Percentiles rank a stretch among this genome's conserved stretches.
Conservation (phyloP, 2,329 filamentous ascomycete species). For the Sarocladiaceae sp. region DNA sequence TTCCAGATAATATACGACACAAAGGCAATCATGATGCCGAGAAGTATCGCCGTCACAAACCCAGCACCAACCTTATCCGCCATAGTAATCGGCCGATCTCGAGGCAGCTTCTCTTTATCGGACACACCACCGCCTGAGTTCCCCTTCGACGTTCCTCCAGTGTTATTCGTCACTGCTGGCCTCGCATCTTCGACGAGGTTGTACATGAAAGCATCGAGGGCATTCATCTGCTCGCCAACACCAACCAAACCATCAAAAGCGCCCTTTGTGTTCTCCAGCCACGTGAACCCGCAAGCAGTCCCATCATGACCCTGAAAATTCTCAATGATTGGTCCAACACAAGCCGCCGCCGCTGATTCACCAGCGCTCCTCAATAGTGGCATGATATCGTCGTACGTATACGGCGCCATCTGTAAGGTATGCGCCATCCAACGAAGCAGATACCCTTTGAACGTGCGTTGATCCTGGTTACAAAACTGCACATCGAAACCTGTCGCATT, state of each 20-base stretch:
- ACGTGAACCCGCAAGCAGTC: slow-evolving; percentile 64
- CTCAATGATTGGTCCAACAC: slow-evolving; percentile 33
- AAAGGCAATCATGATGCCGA: slow-evolving; percentile 20
- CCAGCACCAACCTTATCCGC: slow-evolving; percentile 53
- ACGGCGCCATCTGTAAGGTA: slow-evolving; percentile 52
- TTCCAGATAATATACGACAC: background rate
- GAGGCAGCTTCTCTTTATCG: slow-evolving; percentile 23
- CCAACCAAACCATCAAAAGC: slow-evolving; percentile 57
- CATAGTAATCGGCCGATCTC: slow-evolving; percentile 33
- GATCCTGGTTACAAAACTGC: slow-evolving; percentile 66
- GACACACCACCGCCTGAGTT: slow-evolving; percentile 41
- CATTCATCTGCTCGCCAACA: slow-evolving; percentile 68
- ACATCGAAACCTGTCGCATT: too few species aligned
- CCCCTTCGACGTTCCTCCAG: slow-evolving; percentile 57
- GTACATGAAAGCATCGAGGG: slow-evolving; percentile 59
- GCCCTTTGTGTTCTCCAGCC: slow-evolving; percentile 37
- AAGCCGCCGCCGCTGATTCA: slow-evolving; percentile 45
- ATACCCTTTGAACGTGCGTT: slow-evolving; percentile 74
- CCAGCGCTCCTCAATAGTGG: slow-evolving; percentile 48
- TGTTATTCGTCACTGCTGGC: slow-evolving; percentile 45
- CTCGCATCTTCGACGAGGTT: slow-evolving; percentile 43
- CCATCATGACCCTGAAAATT: slow-evolving; percentile 47
- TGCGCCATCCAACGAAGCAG: slow-evolving; percentile 62
- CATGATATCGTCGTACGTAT: slow-evolving; percentile 44
- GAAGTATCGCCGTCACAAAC: slow-evolving; percentile 49